Base-by-base conservation (phyloP, 345 rosid species). In the Rhodomyrtus tomentosa region DNA sequence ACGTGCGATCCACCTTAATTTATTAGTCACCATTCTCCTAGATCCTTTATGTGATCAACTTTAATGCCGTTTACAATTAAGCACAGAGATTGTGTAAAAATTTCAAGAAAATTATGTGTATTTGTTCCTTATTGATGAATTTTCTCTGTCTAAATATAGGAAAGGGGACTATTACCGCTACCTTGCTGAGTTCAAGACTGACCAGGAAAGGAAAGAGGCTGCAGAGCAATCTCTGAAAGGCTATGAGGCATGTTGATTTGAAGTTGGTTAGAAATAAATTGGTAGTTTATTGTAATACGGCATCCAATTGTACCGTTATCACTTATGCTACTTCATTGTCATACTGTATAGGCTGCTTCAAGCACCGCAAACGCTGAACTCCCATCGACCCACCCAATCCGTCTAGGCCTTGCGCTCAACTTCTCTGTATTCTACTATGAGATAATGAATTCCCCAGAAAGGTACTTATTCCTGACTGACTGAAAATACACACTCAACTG, bases 361-460 rank as follows among this genome's bases (percentile, higher is more conserved):
- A 91, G 92, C 84, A 87, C 94, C 53, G 98, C 99, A 86, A 97
- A 87, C 91, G 92, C 93, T 52, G 98, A 95, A 83, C 98, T 97
- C 83, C 96, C 99, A 82, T 95, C 99, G 38, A 95, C 99, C 29
- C 99, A 97, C 85, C 99, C 99, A 22, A 95, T 97, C 86, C 98
- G 99, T 53, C 98, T 97, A 53, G 99, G 99, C 73, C 98, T 97
- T 85, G 98, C 99, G 18, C 99, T 97, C 80, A 97, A 97, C 94
- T 97, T 95, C 91, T 97, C 98, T 84, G 99, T 97, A 40, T 97
- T 97, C 89, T 95, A 97, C 90, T 95, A 97, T 81, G 99, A 97
- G 93, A 97, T 97, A 85, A 94, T 97, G 98, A 97, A 95, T 88
- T 97, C 99, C 85, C 99, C 98, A n/a, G 99, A 96, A 89, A 95